Percentiles rank a stretch among this genome's conserved stretches.
phyloP scores from a whole-genome alignment of 2,329 filamentous ascomycete genomes.

The Furcasterigmium sp. region DNA sequence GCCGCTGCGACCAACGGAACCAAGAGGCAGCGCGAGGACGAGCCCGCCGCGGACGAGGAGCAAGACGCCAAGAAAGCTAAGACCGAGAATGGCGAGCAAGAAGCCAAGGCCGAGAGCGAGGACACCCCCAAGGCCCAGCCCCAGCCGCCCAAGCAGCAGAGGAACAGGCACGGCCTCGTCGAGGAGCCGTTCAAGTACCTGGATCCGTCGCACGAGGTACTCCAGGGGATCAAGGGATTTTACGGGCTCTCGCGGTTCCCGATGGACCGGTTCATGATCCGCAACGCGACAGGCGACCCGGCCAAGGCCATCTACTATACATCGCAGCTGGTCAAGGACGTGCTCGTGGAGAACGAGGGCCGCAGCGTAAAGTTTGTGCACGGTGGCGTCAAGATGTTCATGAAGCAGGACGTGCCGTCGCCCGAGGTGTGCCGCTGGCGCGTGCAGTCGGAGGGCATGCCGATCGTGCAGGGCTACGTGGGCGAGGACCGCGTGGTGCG shows the following conservation, averaged over 20 bases:
- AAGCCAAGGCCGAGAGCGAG: slow-evolving; percentile 35
- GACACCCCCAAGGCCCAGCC: slow-evolving; percentile 13
- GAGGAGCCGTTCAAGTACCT: slow-evolving; percentile 97
- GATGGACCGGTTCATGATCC: slow-evolving; percentile 87
- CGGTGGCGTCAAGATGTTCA: slow-evolving; percentile 97
- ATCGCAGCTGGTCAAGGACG: slow-evolving; percentile 75
- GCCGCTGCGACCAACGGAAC: slow-evolving; percentile 23
- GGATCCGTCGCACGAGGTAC: slow-evolving; percentile 65
- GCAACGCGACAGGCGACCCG: slow-evolving; percentile 82
- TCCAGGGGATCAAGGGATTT: slow-evolving; percentile 73
- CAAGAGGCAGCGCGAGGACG: slow-evolving; percentile 29
- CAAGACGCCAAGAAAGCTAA: slow-evolving; percentile 44
- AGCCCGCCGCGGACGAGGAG: slow-evolving; percentile 28
- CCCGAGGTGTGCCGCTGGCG: slow-evolving; percentile 88
- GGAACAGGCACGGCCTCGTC: slow-evolving; percentile 46
- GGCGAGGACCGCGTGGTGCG: slow-evolving; percentile 70
- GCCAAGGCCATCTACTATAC: slow-evolving; percentile 98
- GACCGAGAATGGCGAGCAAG: slow-evolving; percentile 33
- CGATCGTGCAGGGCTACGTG: slow-evolving; percentile 86
- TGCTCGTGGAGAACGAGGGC: slow-evolving; percentile 82
- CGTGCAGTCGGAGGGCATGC: slow-evolving; percentile 90
- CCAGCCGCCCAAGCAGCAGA: slow-evolving; percentile 27
- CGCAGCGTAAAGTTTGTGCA: slow-evolving; percentile 93
- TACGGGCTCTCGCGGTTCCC: slow-evolving; percentile 85
- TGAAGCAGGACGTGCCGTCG: slow-evolving; percentile 90